Percentiles rank a stretch among this genome's conserved stretches.
These are phyloP conservation scores for Sporothrix mexicana DNA, from an alignment of 2,329 filamentous ascomycete species.

Conservation along the genomic window DNA sequence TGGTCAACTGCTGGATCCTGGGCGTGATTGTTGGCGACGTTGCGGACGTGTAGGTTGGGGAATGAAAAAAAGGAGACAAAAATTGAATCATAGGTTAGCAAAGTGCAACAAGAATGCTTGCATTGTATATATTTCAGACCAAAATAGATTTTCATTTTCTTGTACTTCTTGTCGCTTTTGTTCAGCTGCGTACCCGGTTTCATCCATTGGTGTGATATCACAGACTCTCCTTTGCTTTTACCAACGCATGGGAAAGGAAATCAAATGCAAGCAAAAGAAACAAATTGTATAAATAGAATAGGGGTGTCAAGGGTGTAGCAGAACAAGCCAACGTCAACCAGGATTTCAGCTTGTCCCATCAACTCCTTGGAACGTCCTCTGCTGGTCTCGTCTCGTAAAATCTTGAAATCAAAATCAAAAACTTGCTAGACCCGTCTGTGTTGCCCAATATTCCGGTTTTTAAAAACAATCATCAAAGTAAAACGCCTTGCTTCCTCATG, in stretches of 20 bases:
- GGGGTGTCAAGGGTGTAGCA: not conserved
- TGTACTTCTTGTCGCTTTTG: not conserved
- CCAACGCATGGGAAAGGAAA: too few species aligned
- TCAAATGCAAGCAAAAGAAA: not conserved
- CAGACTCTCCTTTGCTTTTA: too few species aligned
- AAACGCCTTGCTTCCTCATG: conserved; percentile 29
- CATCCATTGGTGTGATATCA: too few species aligned
- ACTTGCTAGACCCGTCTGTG: not conserved
- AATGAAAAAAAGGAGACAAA: too few species aligned
- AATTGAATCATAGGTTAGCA: not conserved
- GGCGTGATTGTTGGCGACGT: conserved; percentile 76
- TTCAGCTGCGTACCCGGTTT: too few species aligned
- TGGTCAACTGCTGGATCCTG: conserved; percentile 85
- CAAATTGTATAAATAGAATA: not conserved
- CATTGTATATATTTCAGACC: not conserved
- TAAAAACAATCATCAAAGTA: not conserved
- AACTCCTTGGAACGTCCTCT: too few species aligned
- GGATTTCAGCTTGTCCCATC: not conserved
- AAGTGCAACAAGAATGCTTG: too few species aligned
- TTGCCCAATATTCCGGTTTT: not conserved
- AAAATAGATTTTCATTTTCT: not conserved
- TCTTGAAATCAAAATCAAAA: not conserved
- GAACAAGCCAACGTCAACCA: not conserved
- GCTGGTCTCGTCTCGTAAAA: not conserved
- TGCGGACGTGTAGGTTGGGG: not conserved